phyloP scores from a whole-genome alignment of 2,329 filamentous ascomycete species.

The Verticillium nubilum region DNA sequence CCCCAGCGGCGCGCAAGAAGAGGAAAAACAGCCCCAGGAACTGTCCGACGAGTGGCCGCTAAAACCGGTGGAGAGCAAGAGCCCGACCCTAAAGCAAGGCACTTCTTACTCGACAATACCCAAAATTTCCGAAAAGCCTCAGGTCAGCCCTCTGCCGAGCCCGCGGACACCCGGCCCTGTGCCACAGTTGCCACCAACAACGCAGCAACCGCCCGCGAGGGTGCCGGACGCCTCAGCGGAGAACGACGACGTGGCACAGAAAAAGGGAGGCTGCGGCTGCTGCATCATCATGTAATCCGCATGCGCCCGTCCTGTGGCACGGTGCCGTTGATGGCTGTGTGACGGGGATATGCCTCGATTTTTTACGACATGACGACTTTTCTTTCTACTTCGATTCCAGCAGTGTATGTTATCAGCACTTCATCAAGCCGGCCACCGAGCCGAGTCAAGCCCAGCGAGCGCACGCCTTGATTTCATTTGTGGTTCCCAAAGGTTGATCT shows the following conservation, averaged over 20 bases:
- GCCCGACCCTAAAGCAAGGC: conserved; percentile 36
- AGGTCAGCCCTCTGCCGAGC: conserved; percentile 34
- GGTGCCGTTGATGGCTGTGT: background rate
- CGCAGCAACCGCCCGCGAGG: conserved; percentile 15
- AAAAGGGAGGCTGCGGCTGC: conserved; percentile 42
- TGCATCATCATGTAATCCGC: conserved; percentile 42
- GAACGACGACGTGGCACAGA: conserved; percentile 25
- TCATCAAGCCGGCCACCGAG: conserved; percentile 2
- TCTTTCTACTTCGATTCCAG: conserved; percentile 8
- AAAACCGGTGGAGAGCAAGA: conserved; percentile 38
- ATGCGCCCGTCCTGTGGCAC: background rate
- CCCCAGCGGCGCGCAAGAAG: conserved; percentile 12
- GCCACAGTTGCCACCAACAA: conserved; percentile 22
- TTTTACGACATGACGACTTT: conserved; percentile 16
- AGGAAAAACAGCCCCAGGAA: conserved; percentile 21
- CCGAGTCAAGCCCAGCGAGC: conserved; percentile 4
- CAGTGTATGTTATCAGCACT: conserved; percentile 12
- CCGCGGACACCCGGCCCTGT: conserved; percentile 34
- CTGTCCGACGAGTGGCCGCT: conserved; percentile 54
- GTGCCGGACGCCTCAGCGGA: conserved; percentile 12
- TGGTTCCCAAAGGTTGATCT: background rate
- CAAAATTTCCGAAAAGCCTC: conserved; percentile 44
- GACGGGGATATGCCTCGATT: background rate
- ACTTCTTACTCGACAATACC: conserved; percentile 60
- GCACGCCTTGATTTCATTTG: conserved; percentile 4